Percentiles rank a stretch among this genome's conserved stretches.
phyloP scores from a whole-genome alignment of 2,329 filamentous ascomycete species.

The Chaetothyriales sp. region DNA sequence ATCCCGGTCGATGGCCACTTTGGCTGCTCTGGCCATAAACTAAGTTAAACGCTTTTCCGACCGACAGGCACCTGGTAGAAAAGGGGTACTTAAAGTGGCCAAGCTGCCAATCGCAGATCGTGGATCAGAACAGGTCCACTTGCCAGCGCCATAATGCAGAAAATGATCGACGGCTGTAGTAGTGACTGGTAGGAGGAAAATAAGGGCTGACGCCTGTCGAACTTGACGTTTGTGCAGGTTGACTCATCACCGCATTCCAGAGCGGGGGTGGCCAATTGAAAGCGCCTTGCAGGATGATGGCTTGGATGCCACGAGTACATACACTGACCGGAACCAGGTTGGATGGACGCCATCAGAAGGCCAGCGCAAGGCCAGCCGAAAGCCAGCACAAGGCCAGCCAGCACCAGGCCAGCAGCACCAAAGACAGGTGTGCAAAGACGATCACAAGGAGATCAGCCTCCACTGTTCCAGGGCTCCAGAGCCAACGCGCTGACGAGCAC shows the following conservation, averaged over 20 bases:
- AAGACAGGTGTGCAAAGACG: neutral
- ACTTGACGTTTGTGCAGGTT: neutral
- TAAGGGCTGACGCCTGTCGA: neutral
- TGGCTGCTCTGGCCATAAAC: neutral
- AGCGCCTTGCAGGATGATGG: neutral
- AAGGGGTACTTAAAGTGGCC: neutral
- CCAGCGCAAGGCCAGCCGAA: too few relatives aligned
- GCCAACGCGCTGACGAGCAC: neutral
- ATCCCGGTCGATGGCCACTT: neutral
- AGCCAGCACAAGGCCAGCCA: too few relatives aligned
- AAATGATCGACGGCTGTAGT: neutral
- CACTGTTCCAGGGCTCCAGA: too few relatives aligned
- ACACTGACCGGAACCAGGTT: neutral
- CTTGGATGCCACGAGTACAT: neutral
- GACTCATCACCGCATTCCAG: neutral
- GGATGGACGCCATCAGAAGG: neutral
- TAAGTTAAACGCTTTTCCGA: neutral
- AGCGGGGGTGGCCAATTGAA: neutral
- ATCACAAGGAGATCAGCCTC: neutral
- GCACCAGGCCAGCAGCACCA: too few relatives aligned
- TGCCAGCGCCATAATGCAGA: neutral
- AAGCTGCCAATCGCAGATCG: neutral
- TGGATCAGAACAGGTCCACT: neutral
- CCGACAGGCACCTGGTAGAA: neutral
- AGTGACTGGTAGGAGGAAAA: neutral